These are phyloP conservation scores for Rhodomyrtus tomentosa DNA, from an alignment of 345 rosid species.

Conservation along the genomic window DNA sequence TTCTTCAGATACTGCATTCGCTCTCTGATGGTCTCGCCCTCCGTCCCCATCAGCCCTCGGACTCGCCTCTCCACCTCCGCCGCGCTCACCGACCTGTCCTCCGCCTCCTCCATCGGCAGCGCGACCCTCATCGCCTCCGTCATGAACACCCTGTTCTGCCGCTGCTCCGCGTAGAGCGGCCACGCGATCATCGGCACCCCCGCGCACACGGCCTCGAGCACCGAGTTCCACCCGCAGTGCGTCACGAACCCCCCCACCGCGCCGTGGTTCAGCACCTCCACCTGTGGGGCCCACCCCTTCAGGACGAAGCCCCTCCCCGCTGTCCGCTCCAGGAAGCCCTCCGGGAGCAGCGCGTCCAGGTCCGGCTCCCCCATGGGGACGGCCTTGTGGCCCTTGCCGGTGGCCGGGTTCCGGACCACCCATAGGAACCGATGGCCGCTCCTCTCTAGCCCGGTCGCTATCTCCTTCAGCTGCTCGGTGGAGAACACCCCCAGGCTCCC, in stretches of 20 bases:
- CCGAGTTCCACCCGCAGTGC: conserved; percentile 72
- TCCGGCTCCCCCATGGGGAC: neutral
- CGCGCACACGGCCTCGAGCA: conserved; percentile 37
- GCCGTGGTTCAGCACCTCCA: conserved; percentile 30
- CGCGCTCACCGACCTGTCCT: conserved; percentile 10
- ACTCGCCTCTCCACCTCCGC: conserved; percentile 18
- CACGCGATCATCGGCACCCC: conserved; percentile 48
- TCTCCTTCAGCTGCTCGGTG: conserved; percentile 20
- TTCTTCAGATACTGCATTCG: neutral
- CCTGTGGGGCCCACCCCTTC: conserved; percentile 57
- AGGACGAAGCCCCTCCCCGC: conserved; percentile 33
- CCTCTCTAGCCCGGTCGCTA: conserved; percentile 31
- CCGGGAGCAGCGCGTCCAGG: conserved; percentile 15
- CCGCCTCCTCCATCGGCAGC: conserved; percentile 6
- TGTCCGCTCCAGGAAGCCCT: conserved; percentile 25
- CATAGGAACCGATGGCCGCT: conserved; percentile 32
- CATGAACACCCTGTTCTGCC: conserved; percentile 12
- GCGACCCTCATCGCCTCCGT: conserved; percentile 25
- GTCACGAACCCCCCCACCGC: conserved; percentile 52
- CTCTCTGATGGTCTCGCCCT: conserved; percentile 8
- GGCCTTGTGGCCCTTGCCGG: neutral
- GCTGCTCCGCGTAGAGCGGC: conserved; percentile 47
- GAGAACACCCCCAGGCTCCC: conserved; percentile 34
- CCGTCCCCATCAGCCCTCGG: conserved; percentile 20
- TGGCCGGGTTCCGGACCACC: conserved; percentile 34